Conservation (phyloP, 148 eudicot species). For the Rhododendron williamsianum region DNA sequence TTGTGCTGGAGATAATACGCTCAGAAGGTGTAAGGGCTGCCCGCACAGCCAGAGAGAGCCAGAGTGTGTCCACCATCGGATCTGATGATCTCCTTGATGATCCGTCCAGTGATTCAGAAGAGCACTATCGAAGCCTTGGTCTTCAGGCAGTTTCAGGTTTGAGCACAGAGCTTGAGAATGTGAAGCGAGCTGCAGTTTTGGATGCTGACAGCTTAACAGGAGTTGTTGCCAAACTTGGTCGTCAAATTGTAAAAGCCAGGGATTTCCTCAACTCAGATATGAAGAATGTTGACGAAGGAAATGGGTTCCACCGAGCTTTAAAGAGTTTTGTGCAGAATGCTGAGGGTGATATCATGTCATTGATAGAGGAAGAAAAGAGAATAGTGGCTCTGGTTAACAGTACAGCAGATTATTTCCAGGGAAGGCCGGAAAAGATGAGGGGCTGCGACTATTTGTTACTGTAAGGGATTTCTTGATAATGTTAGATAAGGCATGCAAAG, state of each 20-base stretch:
- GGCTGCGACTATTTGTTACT: conserved; percentile 53
- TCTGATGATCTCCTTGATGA: conserved; percentile 45
- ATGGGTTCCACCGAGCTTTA: conserved; percentile 46
- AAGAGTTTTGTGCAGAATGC: conserved; percentile 53
- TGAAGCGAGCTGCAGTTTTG: conserved; percentile 61
- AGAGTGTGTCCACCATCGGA: conserved; percentile 28
- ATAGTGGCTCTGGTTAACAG: conserved; percentile 55
- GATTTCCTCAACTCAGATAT: conserved; percentile 53
- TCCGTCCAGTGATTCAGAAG: conserved; percentile 42
- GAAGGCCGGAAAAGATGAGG: conserved; percentile 69
- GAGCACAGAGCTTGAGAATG: conserved; percentile 59
- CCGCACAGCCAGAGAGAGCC: conserved; percentile 42
- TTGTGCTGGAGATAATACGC: conserved; percentile 70
- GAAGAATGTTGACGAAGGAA: conserved; percentile 36
- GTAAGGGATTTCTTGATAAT: conserved; percentile 70
- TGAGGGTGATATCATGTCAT: conserved; percentile 40
- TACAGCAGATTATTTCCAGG: conserved; percentile 83
- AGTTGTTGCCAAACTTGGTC: conserved; percentile 49
- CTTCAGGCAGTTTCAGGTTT: conserved; percentile 68
- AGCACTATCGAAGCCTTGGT: conserved; percentile 54
- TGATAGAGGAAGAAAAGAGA: conserved; percentile 75
- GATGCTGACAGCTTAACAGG: conserved; percentile 59
- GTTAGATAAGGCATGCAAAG: conserved; percentile 61
- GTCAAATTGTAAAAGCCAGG: conserved; percentile 39
- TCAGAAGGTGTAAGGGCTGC: conserved; percentile 75